These are phyloP conservation scores for Pelargonium cotyledonis DNA, from an alignment of 441 rosid genomes.

Conservation along the genomic window DNA sequence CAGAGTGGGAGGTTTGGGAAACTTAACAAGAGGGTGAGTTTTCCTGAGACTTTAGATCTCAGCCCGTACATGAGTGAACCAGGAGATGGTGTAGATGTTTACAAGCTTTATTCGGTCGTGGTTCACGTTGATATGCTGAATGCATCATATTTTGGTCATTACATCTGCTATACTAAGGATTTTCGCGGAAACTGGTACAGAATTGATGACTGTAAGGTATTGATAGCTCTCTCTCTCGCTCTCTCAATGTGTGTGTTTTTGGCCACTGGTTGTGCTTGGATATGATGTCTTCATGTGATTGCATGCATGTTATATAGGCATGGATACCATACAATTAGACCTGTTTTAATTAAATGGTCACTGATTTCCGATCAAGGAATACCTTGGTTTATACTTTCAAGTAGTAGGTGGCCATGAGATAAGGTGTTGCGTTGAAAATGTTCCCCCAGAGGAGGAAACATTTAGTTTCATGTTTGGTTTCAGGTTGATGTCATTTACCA, in stretches of 20 bases:
- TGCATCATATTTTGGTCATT: conserved; percentile 96
- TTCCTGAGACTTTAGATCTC: conserved; percentile 80
- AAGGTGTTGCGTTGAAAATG: neutral
- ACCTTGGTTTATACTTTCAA: neutral
- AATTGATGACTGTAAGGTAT: conserved; percentile 90
- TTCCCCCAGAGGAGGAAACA: neutral
- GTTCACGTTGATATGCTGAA: conserved; percentile 96
- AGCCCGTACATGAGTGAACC: conserved; percentile 75
- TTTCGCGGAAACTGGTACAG: conserved; percentile 75
- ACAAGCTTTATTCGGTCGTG: conserved; percentile 85
- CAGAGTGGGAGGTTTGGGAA: conserved; percentile 98
- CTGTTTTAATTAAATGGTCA: neutral
- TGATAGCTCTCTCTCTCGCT: conserved; percentile 6
- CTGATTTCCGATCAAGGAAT: neutral
- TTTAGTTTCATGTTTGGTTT: neutral
- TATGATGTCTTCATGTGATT: neutral
- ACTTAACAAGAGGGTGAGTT: conserved; percentile 82
- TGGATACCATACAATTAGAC: neutral
- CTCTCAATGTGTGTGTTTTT: conserved; percentile 4
- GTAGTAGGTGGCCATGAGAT: neutral
- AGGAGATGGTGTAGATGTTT: conserved; percentile 62
- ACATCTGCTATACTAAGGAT: conserved; percentile 85
- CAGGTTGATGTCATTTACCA: neutral
- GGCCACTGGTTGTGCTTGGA: neutral
- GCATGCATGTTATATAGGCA: neutral